Conservation (phyloP, 306 rosid genomes). For the Medicago lupulina region DNA sequence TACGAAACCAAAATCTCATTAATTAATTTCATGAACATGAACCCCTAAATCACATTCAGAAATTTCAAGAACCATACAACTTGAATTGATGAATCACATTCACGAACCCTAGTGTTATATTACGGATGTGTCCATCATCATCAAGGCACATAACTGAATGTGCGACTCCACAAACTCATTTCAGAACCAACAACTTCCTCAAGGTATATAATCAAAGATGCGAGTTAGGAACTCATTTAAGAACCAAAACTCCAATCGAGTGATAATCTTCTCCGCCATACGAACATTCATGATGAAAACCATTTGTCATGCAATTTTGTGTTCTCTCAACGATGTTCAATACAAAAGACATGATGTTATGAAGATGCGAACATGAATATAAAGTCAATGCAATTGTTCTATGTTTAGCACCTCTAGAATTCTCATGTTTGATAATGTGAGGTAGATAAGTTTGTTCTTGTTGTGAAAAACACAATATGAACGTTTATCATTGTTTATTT, state of each 20-base stretch:
- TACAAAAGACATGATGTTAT: slow-evolving; percentile 66
- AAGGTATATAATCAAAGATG: too few relatives aligned
- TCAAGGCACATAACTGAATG: too few relatives aligned
- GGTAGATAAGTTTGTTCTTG: slow-evolving; percentile 67
- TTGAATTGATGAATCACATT: too few relatives aligned
- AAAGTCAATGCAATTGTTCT: slow-evolving; percentile 59
- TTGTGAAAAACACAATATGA: slow-evolving; percentile 88
- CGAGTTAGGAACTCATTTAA: too few relatives aligned
- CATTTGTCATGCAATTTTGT: slow-evolving; percentile 45
- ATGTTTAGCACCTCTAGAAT: slow-evolving; percentile 51
- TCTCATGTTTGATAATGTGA: slow-evolving; percentile 60
- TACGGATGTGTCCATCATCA: too few relatives aligned
- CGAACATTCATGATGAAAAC: slow-evolving; percentile 56
- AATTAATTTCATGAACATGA: too few relatives aligned
- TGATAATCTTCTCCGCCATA: slow-evolving; percentile 47
- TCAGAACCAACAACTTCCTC: too few relatives aligned
- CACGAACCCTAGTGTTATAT: too few relatives aligned
- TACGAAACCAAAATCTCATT: too few relatives aligned
- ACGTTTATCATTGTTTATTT: slow-evolving; percentile 85
- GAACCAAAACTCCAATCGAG: slow-evolving; percentile 53
- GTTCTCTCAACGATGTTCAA: slow-evolving; percentile 58
- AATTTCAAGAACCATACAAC: too few relatives aligned
- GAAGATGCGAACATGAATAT: slow-evolving; percentile 68
- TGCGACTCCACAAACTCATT: too few relatives aligned
- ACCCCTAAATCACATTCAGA: too few relatives aligned